Conservation (phyloP, 2,329 filamentous ascomycete species). For the Cytospora paraplurivora region DNA sequence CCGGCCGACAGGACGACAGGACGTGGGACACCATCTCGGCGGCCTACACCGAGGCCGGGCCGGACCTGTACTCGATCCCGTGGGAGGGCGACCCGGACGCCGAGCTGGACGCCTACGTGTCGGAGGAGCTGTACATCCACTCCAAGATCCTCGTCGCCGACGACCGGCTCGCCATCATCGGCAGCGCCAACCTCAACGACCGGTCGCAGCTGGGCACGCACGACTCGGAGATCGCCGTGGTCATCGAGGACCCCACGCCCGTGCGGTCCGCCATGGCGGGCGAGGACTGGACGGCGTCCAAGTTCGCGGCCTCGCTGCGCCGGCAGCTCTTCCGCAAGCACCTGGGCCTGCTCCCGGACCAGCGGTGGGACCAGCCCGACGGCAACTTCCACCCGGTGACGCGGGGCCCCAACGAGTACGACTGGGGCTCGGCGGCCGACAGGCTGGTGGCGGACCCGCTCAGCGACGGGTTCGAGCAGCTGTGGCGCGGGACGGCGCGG, state of each 20-base stretch:
- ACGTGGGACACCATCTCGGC: slow-evolving; percentile 76
- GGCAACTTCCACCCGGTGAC: slow-evolving; percentile 77
- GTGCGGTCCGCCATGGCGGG: slow-evolving; percentile 76
- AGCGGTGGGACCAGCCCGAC: slow-evolving; percentile 67
- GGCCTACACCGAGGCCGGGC: slow-evolving; percentile 81
- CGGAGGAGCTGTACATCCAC: slow-evolving; percentile 96
- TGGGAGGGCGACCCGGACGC: slow-evolving; percentile 78
- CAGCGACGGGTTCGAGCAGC: slow-evolving; percentile 63
- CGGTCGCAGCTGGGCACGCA: slow-evolving; percentile 86
- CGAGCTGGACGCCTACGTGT: slow-evolving; percentile 86
- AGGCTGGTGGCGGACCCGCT: slow-evolving; percentile 75
- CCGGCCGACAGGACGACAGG: slow-evolving; percentile 53
- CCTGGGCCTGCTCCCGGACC: slow-evolving; percentile 77
- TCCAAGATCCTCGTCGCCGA: slow-evolving; percentile 88
- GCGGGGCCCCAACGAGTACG: slow-evolving; percentile 70
- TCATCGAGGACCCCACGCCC: slow-evolving; percentile 78
- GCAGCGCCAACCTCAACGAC: slow-evolving; percentile 90
- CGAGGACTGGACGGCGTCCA: slow-evolving; percentile 68
- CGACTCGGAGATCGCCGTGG: slow-evolving; percentile 86
- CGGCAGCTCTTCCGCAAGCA: slow-evolving; percentile 90
- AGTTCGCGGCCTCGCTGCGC: slow-evolving; percentile 78
- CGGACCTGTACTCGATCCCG: slow-evolving; percentile 62
- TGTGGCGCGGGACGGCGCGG: slow-evolving; percentile 74
- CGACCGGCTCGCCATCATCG: slow-evolving; percentile 81
- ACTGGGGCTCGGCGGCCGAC: slow-evolving; percentile 70